phyloP scores from a whole-genome alignment of 805 yeast species.

The Kluyveromyces lactis region DNA sequence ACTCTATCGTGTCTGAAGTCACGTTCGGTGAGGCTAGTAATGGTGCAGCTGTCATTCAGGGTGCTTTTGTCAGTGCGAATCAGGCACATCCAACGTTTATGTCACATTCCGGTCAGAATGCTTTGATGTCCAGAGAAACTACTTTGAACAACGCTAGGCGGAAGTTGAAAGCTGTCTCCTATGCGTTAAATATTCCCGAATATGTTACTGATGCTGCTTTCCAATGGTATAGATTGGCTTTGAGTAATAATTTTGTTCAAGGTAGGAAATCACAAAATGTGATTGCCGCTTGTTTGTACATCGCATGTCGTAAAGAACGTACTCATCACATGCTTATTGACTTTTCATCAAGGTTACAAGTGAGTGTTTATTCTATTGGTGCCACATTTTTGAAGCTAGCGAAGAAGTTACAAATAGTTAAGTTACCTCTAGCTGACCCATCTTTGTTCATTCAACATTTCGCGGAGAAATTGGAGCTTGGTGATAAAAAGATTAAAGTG shows the following conservation, averaged over 20 bases:
- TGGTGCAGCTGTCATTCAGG: constrained; percentile 95
- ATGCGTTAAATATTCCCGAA: constrained; percentile 71
- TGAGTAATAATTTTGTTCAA: constrained; percentile 84
- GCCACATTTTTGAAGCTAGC: constrained; percentile 92
- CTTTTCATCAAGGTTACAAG: constrained; percentile 81
- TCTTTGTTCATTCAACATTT: constrained; percentile 89
- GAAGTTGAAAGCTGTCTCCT: constrained; percentile 72
- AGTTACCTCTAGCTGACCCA: constrained; percentile 87
- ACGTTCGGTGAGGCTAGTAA: constrained; percentile 85
- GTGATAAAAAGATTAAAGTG: constrained; percentile 63
- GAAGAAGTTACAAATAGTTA: constrained; percentile 67
- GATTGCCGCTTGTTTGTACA: constrained; percentile 86
- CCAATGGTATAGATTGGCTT: constrained; percentile 83
- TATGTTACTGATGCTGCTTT: constrained; percentile 78
- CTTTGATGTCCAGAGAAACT: constrained; percentile 82
- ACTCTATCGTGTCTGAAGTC: constrained; percentile 92
- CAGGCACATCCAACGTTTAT: constrained; percentile 64
- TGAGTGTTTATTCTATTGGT: constrained; percentile 89
- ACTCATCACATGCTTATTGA: constrained; percentile 96
- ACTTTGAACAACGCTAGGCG: constrained; percentile 78
- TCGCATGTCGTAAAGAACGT: constrained; percentile 85
- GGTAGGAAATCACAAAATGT: constrained; percentile 97
- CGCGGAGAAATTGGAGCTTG: constrained; percentile 79
- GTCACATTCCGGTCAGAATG: constrained; percentile 50
- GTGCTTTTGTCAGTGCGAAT: constrained; percentile 84